Evolutionary conservation across 176 grass and related monocot genomes (phyloP).

Genomic region (Elymus sibiricus): DNA sequence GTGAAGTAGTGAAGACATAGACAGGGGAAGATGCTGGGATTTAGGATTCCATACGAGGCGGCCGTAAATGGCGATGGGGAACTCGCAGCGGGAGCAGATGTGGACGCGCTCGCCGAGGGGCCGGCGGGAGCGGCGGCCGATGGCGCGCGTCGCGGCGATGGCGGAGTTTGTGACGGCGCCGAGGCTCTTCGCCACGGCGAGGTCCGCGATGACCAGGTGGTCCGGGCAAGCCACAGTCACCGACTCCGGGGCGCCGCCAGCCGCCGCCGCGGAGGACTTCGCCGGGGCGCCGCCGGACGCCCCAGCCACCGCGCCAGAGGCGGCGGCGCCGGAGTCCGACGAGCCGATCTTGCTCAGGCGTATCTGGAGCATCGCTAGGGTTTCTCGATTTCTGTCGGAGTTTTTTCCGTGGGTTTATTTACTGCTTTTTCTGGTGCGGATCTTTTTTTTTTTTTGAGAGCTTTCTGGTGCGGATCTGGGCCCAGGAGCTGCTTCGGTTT

Average conservation of each 20-base stretch:
- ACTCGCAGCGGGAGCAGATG: constrained; percentile 84
- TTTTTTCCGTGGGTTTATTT: constrained; percentile 17
- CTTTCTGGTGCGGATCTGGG: not conserved
- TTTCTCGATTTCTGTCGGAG: not conserved
- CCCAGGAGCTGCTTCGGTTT: not conserved
- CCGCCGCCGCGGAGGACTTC: constrained; percentile 24
- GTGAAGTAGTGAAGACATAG: not conserved
- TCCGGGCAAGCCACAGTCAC: constrained; percentile 84
- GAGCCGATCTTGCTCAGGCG: constrained; percentile 70
- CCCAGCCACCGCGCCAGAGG: constrained; percentile 31
- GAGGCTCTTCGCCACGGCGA: constrained; percentile 80
- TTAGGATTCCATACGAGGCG: constrained; percentile 60
- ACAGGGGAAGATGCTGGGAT: not conserved
- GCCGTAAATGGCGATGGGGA: constrained; percentile 77
- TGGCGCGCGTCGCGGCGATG: constrained; percentile 41
- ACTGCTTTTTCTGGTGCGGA: constrained; percentile 10
- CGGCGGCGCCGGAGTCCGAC: constrained; percentile 38
- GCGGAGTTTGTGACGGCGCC: constrained; percentile 69
- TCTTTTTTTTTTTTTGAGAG: no score
- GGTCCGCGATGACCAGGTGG: constrained; percentile 76
- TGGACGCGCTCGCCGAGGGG: constrained; percentile 84
- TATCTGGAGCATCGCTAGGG: constrained; percentile 77
- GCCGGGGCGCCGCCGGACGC: constrained; percentile 11
- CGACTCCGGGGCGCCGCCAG: constrained; percentile 35
- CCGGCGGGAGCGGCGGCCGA: constrained; percentile 75